Percentiles rank a stretch among this genome's conserved stretches.
Conservation (phyloP, 257 asterid genomes). For the Solanum verrucosum region DNA sequence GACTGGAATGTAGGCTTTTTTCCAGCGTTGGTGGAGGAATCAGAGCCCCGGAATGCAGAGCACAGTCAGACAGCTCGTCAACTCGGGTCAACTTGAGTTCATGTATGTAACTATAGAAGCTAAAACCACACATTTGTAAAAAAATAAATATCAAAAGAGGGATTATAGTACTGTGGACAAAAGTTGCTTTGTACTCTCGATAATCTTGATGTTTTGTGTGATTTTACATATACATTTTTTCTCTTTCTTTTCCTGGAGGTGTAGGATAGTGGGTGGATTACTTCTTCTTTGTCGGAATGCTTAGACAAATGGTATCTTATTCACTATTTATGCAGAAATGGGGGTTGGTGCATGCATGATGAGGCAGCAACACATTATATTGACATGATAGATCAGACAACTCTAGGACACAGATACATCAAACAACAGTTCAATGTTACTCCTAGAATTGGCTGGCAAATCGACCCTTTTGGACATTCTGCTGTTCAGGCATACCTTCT, state of each 20-base stretch:
- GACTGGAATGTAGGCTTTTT: conserved; percentile 55
- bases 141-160: not conserved
- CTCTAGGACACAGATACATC: conserved; percentile 75
- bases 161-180: not conserved
- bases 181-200: not conserved
- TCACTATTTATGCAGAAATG: conserved; percentile 49
- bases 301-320: not conserved
- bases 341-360: conserved; percentile 98
- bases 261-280: not conserved
- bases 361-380: conserved; percentile 93
- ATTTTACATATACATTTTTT: not conserved
- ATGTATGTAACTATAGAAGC: conserved; percentile 34
- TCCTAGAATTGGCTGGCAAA: conserved; percentile 98
- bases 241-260: not conserved
- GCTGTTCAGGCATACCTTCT: conserved; percentile 97
- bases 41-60: conserved; percentile 60
- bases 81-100: conserved; percentile 87
- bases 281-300: not conserved
- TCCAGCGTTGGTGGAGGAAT: conserved; percentile 97
- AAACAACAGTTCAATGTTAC: conserved; percentile 70
- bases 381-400: conserved; percentile 98
- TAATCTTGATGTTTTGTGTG: not conserved
- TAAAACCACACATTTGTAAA: not conserved
- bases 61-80: conserved; percentile 52
- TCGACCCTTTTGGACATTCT: conserved; percentile 96